Evolutionary conservation across 805 yeast genomes (phyloP), one percentile per base, ranked within the genome.

Genomic region (Wickerhamiella azymoides): DNA sequence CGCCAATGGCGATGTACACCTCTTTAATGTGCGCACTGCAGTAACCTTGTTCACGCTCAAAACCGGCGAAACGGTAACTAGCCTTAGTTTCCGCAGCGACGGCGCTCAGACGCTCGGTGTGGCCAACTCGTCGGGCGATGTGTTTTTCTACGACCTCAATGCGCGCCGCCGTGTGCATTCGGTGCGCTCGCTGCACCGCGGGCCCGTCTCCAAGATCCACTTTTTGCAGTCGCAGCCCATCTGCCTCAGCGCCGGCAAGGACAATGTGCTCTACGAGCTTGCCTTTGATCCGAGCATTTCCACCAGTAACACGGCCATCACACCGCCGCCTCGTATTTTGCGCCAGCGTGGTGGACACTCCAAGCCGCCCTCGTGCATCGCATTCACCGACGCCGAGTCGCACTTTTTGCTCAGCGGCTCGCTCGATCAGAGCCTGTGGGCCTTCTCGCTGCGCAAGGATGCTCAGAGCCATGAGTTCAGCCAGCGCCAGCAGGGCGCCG

Each of bases 341-440:
- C 76, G 98, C 61, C 82, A 94, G 1, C 75, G 98, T 59, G 97
- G 96, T 56, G 99, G 99, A n/a, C 98, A 92, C 61, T 77, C 94
- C 3, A 80, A 83, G 26, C 94, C 98, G 2, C 93, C 97, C 2
- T 70, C 80, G 0, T 59, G 75, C 5, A 76, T 92, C 36, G 66
- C 68, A 19, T 92, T 92, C 62, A 84, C 93, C 5, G 81, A 82
- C 54, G 77, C 76, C 42, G 77, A 77, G 40, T 77, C 94, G 2
- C 98, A 93, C 63, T 84, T 77, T 62, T 58, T 93, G 10, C 70
- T 84, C 45, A 84, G 95, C 44, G 93, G 93, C 1, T 84, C 96
- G 0, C 72, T 78, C 51, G 98, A 92, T 63, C 72, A 74, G 55
- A 72, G 94, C 1, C 71, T 93, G 54, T 92, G 97, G 97, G 73